Evolutionary conservation across 257 asterid species (phyloP).

Genomic region (Fraxinus quadrangulata): DNA sequence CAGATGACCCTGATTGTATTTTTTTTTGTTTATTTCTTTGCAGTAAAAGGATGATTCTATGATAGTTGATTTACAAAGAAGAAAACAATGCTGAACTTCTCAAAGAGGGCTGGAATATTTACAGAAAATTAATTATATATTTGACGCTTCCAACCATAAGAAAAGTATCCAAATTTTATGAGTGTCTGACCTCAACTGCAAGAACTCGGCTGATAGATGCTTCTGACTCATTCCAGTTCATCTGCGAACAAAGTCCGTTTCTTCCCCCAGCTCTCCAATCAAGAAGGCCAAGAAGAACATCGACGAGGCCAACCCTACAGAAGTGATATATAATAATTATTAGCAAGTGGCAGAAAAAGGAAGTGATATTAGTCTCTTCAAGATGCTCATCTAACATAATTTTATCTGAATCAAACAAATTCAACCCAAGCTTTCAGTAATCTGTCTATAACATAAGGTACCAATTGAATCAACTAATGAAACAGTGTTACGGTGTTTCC

Average conservation of each 20-base stretch:
- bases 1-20: not conserved
- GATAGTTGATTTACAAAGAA: not conserved
- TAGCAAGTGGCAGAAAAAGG: conserved; percentile 13
- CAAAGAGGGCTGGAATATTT: not conserved
- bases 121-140: not conserved
- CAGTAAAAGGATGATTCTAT: not conserved
- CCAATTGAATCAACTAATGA: not conserved
- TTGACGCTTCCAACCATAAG: not conserved
- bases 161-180: not conserved
- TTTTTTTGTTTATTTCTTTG: not conserved
- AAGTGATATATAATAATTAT: conserved; percentile 19
- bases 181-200: conserved; percentile 80
- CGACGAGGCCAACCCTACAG: conserved; percentile 96
- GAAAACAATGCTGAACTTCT: not conserved
- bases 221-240: conserved; percentile 99
- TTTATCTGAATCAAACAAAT: conserved; percentile 11
- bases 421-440: not conserved
- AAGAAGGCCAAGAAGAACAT: conserved; percentile 97
- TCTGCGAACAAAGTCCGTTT: conserved; percentile 74
- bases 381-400: conserved; percentile 4
- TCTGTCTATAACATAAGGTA: not conserved
- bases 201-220: conserved; percentile 94
- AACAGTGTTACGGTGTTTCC: conserved; percentile 2
- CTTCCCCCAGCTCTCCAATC: conserved; percentile 99
- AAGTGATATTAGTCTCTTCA: conserved; percentile 12